Conservation (phyloP, 2,329 filamentous ascomycete species). For the Septoria linicola region DNA sequence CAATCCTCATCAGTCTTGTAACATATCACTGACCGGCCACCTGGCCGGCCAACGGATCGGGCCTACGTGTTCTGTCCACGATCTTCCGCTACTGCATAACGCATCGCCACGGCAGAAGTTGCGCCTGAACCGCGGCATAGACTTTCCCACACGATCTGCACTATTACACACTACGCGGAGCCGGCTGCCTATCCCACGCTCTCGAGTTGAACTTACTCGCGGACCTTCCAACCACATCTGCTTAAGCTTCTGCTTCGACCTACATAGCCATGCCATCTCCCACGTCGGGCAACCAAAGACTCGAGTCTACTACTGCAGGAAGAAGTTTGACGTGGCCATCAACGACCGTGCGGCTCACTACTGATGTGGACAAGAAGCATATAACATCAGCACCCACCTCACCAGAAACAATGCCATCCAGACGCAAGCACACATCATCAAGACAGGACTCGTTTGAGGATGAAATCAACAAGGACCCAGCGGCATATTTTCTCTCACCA, state of each 20-base stretch:
- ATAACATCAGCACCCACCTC: constrained; percentile 18
- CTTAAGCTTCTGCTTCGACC: constrained; percentile 5
- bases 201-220: constrained; percentile 11
- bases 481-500: constrained; percentile 35
- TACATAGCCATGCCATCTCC: constrained; percentile 26
- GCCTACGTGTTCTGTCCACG: constrained; percentile 11
- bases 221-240: constrained; percentile 21
- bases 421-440: constrained; percentile 1
- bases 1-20: neutral
- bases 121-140: constrained; percentile 18
- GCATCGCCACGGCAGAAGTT: constrained; percentile 12
- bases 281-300: constrained; percentile 13
- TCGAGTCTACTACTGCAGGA: constrained; percentile 18
- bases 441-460: constrained; percentile 25
- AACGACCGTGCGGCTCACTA: constrained; percentile 15
- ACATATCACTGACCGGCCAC: constrained; percentile 13
- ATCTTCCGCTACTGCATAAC: constrained; percentile 22
- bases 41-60: constrained; percentile 11
- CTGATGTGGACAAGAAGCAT: constrained; percentile 18
- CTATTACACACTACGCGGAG: constrained; percentile 9
- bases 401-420: constrained; percentile 17
- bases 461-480: constrained; percentile 35
- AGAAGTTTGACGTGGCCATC: constrained; percentile 27
- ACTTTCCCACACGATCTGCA: constrained; percentile 11
- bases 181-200: constrained; percentile 22